A percentile compares a stretch with the other conserved stretches of the same genome.
Conservation (phyloP, 2,329 filamentous ascomycete species). For the Cladosporium sp. region DNA sequence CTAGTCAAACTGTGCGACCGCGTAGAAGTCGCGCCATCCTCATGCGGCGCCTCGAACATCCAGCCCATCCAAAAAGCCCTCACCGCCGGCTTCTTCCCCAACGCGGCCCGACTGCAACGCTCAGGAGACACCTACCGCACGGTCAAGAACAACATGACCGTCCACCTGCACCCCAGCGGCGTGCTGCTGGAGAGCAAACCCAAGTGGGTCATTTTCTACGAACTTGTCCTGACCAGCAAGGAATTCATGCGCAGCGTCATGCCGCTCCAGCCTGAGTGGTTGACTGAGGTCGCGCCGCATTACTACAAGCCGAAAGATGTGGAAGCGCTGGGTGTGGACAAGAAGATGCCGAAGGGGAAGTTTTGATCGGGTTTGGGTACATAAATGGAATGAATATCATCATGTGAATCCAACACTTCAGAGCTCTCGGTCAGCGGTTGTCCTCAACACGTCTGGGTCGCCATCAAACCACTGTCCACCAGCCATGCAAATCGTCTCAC, state of each 20-base stretch:
- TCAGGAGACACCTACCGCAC: conserved; percentile 86
- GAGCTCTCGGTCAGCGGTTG: too few species aligned
- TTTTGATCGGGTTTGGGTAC: not conserved
- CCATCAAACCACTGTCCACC: too few species aligned
- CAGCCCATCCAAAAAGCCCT: conserved; percentile 81
- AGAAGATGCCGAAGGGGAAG: conserved; percentile 62
- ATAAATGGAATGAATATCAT: too few species aligned
- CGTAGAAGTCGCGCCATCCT: conserved; percentile 71
- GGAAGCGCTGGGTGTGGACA: conserved; percentile 70
- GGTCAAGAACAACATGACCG: conserved; percentile 81
- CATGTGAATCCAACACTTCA: too few species aligned
- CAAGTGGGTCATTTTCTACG: conserved; percentile 83
- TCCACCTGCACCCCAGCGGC: conserved; percentile 85
- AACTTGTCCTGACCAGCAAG: conserved; percentile 75
- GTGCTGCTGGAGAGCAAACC: conserved; percentile 76
- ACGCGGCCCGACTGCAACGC: conserved; percentile 77
- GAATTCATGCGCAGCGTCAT: conserved; percentile 90
- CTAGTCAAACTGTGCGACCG: conserved; percentile 87
- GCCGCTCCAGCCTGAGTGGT: conserved; percentile 78
- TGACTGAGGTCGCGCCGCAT: conserved; percentile 86
- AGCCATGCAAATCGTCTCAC: too few species aligned
- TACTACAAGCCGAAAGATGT: conserved; percentile 91
- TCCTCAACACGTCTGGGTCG: too few species aligned
- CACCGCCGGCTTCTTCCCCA: conserved; percentile 89
- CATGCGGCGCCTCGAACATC: conserved; percentile 65